Evolutionary conservation across 176 grass and related monocot genomes (phyloP).

Genomic region (Metroxylon sagu): DNA sequence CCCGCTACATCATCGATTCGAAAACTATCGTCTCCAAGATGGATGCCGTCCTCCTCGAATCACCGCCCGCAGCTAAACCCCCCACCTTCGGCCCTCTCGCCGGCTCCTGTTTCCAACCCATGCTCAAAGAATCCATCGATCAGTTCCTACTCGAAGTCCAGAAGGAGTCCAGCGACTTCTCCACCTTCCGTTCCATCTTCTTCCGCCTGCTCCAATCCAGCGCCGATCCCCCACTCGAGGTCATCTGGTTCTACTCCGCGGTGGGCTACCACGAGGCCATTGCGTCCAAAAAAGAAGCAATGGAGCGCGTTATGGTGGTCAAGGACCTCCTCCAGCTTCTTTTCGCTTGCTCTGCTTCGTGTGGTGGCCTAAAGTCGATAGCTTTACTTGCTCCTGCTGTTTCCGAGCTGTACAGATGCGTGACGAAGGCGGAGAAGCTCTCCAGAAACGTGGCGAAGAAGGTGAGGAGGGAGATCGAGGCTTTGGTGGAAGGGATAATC

Average conservation of each 20-base stretch:
- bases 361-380: conserved; percentile 49
- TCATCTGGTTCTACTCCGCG: conserved; percentile 88
- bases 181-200: conserved; percentile 71
- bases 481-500: conserved; percentile 57
- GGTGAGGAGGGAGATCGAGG: conserved; percentile 54
- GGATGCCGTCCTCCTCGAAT: conserved; percentile 52
- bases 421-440: conserved; percentile 24
- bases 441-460: conserved; percentile 33
- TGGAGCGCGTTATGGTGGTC: conserved; percentile 26
- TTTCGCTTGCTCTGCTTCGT: conserved; percentile 52
- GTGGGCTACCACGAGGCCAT: conserved; percentile 73
- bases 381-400: conserved; percentile 73
- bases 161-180: conserved; percentile 57
- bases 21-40: conserved; percentile 15
- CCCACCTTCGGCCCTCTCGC: conserved; percentile 40
- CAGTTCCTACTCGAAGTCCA: conserved; percentile 66
- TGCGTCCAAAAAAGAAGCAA: conserved; percentile 15
- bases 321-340: conserved; percentile 69
- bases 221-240: conserved; percentile 72
- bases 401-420: conserved; percentile 64
- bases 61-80: conserved; percentile 36
- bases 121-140: conserved; percentile 73
- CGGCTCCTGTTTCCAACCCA: conserved; percentile 53
- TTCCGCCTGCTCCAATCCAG: conserved; percentile 58
- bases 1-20: conserved; percentile 19